These are phyloP conservation scores for Bacterosira constricta DNA, from an alignment of 108 stramenopile genomes.

Conservation along the genomic window DNA sequence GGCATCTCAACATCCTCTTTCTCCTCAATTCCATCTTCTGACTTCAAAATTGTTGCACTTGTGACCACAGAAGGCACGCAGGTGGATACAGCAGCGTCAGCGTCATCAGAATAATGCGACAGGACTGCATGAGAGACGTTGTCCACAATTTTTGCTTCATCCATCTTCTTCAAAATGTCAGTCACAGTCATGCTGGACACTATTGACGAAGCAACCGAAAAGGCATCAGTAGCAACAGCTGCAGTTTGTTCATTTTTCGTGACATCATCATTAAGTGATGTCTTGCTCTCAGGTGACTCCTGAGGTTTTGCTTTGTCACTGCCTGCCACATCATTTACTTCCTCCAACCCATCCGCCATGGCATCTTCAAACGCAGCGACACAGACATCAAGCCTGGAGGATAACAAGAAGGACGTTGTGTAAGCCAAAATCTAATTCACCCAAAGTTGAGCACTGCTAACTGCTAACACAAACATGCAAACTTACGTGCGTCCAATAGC, in stretches of 20 bases:
- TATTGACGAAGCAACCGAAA: constrained; percentile 48
- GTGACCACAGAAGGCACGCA: too few species aligned
- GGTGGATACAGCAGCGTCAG: neutral
- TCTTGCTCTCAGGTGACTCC: neutral
- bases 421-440: too few species aligned
- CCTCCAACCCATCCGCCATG: constrained; percentile 4
- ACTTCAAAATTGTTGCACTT: constrained; percentile 7
- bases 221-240: constrained; percentile 17
- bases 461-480: neutral
- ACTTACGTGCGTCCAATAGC: constrained; percentile 58
- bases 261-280: neutral
- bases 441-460: too few species aligned
- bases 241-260: neutral
- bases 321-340: neutral
- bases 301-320: constrained; percentile 4
- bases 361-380: constrained; percentile 38
- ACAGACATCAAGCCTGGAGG: constrained; percentile 37
- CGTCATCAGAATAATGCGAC: neutral
- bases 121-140: constrained; percentile 2
- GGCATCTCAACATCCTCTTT: constrained; percentile 10
- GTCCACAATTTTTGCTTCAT: constrained; percentile 20
- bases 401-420: too few species aligned
- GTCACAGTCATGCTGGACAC: constrained; percentile 7
- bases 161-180: constrained; percentile 34
- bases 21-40: constrained; percentile 40